Evolutionary conservation across 495 filamentous ascomycete species (phyloP).

Genomic region (Achaetomiella virescens): DNA sequence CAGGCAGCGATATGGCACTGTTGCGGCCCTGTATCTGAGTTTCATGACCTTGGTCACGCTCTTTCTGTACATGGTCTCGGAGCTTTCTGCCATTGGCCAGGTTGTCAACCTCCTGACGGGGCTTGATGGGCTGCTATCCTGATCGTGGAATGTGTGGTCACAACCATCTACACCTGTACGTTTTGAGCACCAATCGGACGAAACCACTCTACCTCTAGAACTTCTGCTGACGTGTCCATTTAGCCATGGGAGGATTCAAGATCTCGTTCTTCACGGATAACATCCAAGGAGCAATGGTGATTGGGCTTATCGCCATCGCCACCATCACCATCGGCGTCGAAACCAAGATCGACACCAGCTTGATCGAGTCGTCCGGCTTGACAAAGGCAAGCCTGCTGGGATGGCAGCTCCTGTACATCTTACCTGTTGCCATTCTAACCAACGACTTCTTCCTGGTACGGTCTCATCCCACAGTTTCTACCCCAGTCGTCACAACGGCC

Average conservation of each 20-base stretch:
- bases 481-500: neutral
- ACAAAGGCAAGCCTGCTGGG: conserved; percentile 56
- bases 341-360: conserved; percentile 58
- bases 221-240: conserved; percentile 4
- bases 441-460: conserved; percentile 66
- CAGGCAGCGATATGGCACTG: conserved; percentile 59
- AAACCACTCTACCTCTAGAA: too few species aligned
- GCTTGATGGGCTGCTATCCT: conserved; percentile 62
- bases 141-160: conserved; percentile 65
- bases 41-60: conserved; percentile 68
- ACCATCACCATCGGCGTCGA: conserved; percentile 66
- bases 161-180: conserved; percentile 72
- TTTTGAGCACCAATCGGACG: too few species aligned
- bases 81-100: conserved; percentile 67
- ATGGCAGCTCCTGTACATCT: conserved; percentile 73
- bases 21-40: conserved; percentile 61
- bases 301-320: conserved; percentile 60
- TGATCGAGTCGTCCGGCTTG: conserved; percentile 56
- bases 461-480: too few species aligned
- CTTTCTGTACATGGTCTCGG: conserved; percentile 76
- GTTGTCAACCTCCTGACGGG: conserved; percentile 66
- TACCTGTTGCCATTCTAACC: conserved; percentile 66
- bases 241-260: conserved; percentile 67
- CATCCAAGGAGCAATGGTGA: conserved; percentile 68
- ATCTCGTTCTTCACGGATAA: conserved; percentile 76